Base-by-base conservation (phyloP, 768 basidiomycete genomes). In the Leccinum olivaceopallidum region DNA sequence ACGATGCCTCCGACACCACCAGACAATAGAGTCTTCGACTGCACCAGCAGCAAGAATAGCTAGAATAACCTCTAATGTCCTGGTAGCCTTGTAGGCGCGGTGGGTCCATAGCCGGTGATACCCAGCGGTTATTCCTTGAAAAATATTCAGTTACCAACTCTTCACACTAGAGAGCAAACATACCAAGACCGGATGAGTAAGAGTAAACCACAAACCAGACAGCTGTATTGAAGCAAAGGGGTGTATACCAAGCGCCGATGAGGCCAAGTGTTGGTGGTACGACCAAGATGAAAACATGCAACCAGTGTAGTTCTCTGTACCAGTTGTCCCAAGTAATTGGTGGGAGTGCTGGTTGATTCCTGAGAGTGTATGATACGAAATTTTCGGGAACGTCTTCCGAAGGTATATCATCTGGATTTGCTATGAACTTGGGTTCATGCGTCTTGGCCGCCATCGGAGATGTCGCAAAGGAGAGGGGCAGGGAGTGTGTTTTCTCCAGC, bases 31-130 rank as follows among this genome's bases (percentile, higher is more conserved):
- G 7, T 94, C 94, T 71, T 98, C 85, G 57, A 94, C 88, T 9
- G 93, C 94, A 48, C 95, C 95, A 0, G 92, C 87, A 58, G 94
- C 95, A 12, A 87, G 86, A 47, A 89, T 69, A 34, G 94, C 91
- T 51, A 96, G 85, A 70, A 85, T 76, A 73, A 92, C 95, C 74
- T 96, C 88, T 10, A 96, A 80, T 28, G 90, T 87, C 60, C 83
- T 81, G 4, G 88, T 86, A 42, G 95, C 95, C 70, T 95, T 96
- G 77, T 95, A 98, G 0, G 90, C 80, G 53, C 95, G 85, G 73
- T 98, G 95, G 9, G 95, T 88, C 94, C 94, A 98, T 1, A 97
- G 80, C 56, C 95, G 86, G 69, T 98, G 95, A 78, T 98, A 98
- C 10, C 95, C 95, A 18, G 90, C 90, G 1, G 89, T 92, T 64